phyloP scores from a whole-genome alignment of 208 protist genomes.

The Perkinsela sp. region DNA sequence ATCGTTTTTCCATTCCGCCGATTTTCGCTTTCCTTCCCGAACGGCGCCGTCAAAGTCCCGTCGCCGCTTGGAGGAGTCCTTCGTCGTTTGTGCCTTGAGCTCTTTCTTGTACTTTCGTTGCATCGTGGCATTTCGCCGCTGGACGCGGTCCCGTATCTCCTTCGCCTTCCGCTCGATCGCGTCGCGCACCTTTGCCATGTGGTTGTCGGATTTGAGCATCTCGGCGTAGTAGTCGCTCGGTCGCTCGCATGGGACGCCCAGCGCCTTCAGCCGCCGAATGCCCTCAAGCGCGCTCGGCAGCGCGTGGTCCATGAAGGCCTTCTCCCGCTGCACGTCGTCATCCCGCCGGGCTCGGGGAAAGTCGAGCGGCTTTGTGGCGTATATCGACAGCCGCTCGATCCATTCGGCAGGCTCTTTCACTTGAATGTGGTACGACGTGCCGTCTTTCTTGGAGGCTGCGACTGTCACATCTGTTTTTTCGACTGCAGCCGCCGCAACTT shows the following conservation, averaged over 20 bases:
- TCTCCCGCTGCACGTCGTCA: not conserved
- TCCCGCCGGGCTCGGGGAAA: not conserved
- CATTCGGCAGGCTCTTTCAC: not conserved
- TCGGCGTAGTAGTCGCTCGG: slow-evolving; percentile 15
- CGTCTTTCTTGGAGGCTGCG: not conserved
- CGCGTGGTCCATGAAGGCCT: not conserved
- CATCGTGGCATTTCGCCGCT: not conserved
- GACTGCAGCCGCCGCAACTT: not conserved
- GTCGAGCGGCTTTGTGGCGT: not conserved
- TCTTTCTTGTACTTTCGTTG: not conserved
- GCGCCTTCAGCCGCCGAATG: not conserved
- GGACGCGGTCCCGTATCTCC: not conserved
- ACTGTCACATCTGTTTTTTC: not conserved
- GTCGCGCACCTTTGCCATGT: slow-evolving; percentile 6
- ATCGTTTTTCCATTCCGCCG: not conserved
- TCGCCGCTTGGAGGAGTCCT: not conserved
- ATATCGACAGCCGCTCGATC: not conserved
- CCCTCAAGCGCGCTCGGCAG: not conserved
- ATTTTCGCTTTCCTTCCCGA: not conserved
- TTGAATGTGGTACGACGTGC: not conserved
- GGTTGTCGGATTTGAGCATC: slow-evolving; percentile 16
- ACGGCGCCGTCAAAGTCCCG: not conserved
- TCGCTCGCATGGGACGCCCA: slow-evolving; percentile 7
- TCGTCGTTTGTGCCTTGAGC: not conserved
- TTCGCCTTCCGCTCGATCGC: not conserved